Conservation (phyloP, 1,284 basidiomycete genomes). For the Tremellales sp. region DNA sequence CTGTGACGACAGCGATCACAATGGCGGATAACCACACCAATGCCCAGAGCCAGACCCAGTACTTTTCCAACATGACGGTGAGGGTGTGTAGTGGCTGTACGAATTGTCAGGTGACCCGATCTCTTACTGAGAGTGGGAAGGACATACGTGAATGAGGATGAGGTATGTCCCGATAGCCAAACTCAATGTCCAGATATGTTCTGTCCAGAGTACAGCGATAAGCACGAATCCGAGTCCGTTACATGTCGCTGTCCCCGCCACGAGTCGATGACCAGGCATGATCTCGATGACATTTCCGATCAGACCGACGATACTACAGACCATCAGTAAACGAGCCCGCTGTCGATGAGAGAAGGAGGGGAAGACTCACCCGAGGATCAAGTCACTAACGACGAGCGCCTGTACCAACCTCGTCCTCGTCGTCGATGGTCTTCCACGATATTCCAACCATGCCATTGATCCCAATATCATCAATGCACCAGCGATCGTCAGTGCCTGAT, state of each 20-base stretch:
- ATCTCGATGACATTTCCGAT: constrained; percentile 29
- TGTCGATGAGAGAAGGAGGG: background rate
- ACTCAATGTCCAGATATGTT: constrained; percentile 48
- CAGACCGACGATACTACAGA: constrained; percentile 28
- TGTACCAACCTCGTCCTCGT: constrained; percentile 46
- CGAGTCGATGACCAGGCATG: constrained; percentile 17
- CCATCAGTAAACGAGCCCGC: background rate
- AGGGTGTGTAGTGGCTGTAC: constrained; percentile 39
- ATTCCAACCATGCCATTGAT: constrained; percentile 36
- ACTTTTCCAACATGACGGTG: constrained; percentile 42
- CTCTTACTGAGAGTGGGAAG: constrained; percentile 1
- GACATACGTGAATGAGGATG: constrained; percentile 43
- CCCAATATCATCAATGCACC: constrained; percentile 33
- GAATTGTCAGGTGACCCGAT: background rate
- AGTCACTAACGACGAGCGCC: constrained; percentile 43
- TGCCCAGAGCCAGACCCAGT: constrained; percentile 40
- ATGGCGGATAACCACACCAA: constrained; percentile 37
- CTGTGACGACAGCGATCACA: constrained; percentile 30
- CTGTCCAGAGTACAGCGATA: constrained; percentile 39
- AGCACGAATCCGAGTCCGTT: constrained; percentile 43
- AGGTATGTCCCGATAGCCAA: constrained; percentile 47
- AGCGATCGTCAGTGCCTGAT: constrained; percentile 31
- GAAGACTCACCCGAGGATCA: constrained; percentile 38
- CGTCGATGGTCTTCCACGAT: constrained; percentile 35
- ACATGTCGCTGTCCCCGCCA: constrained; percentile 30